phyloP scores from a whole-genome alignment of 2,329 filamentous ascomycete species.

The Hypoxylon sp. region DNA sequence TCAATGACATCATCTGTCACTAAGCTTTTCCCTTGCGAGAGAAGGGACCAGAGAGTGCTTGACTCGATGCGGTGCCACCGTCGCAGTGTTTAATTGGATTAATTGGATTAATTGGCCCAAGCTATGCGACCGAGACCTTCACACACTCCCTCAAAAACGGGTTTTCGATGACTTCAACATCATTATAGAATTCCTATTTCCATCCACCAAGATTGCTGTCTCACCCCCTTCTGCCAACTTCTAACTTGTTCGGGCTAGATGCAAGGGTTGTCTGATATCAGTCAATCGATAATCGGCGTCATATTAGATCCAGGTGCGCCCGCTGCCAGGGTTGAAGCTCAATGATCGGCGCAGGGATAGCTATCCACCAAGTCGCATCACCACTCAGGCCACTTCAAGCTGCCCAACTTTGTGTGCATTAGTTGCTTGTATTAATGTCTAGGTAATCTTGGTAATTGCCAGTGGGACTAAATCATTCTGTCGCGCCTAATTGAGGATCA shows the following conservation, averaged over 20 bases:
- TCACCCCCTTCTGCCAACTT: slow-evolving; percentile 7
- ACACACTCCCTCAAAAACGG: not conserved
- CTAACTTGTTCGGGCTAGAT: slow-evolving; percentile 28
- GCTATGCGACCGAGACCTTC: slow-evolving; percentile 17
- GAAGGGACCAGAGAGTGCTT: slow-evolving; percentile 10
- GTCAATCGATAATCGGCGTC: slow-evolving; percentile 35
- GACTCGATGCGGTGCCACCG: slow-evolving; percentile 15
- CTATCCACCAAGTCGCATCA: slow-evolving; percentile 30
- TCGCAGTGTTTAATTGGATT: slow-evolving; percentile 32
- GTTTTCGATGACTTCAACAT: slow-evolving; percentile 39
- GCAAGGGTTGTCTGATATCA: slow-evolving; percentile 29
- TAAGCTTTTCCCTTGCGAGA: slow-evolving; percentile 18
- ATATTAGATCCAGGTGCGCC: slow-evolving; percentile 33
- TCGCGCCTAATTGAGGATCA: slow-evolving; percentile 5
- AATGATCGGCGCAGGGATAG: slow-evolving; percentile 48
- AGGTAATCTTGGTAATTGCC: slow-evolving; percentile 35
- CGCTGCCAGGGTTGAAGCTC: slow-evolving; percentile 37
- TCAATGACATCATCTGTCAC: slow-evolving; percentile 30
- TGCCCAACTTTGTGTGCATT: slow-evolving; percentile 31
- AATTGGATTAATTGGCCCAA: slow-evolving; percentile 38
- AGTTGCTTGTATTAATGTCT: slow-evolving; percentile 22
- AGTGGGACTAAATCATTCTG: not conserved
- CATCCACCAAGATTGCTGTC: slow-evolving; percentile 16
- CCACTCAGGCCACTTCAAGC: slow-evolving; percentile 7
- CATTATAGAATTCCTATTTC: slow-evolving; percentile 23